Base-by-base conservation (phyloP, 1,284 basidiomycete genomes). In the Pascua guehoae region DNA sequence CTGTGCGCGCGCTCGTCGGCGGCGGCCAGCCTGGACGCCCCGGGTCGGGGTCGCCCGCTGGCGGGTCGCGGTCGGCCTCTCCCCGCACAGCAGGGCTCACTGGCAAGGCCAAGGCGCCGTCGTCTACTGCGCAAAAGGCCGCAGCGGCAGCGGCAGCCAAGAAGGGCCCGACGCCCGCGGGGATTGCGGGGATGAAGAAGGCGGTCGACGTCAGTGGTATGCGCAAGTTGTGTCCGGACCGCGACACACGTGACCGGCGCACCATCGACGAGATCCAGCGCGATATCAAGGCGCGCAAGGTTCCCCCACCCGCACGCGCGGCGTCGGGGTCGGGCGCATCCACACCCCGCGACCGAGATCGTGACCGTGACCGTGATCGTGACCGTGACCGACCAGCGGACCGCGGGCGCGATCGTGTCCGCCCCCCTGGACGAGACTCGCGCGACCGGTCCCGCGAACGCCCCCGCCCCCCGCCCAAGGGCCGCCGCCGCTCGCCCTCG, bases 251-350 rank as follows among this genome's bases (percentile, higher is more conserved):
- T 48, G 73, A 75, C 58, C 50, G 62, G 18, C 64, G 73, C 50
- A 68, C 66, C 2, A 63, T 70, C 38, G 73, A 73, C 54, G 67
- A 75, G 61, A 72, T 75, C 39, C 66, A 70, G 38, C 61, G 61
- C 45, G 73, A 73, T 56, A 65, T 72, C 11, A 49, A 57, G 5
- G 54, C 40, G 51, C 71, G 51, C 58, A 62, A 55, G 24, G 47
- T n/a, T n/a, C n/a, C 47, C 9, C 49, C 49, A 41, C 24, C 50
- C 14, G 37, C 39, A 4, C 18, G 38, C 16, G 17, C 48, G 11
- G 18, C 32, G 12, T 17, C 49, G 38, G 42, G 5, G 45, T 17
- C 38, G 45, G 36, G 17, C 41, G 41, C 10, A 18, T 18, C 38
- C 32, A 42, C n/a, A 17, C 18, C 44, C 32, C 45, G 46, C 40